Percentiles rank a stretch among this genome's conserved stretches.
These are phyloP conservation scores for Raddia guianensis DNA, from an alignment of 176 grass and related monocot species.

Conservation along the genomic window DNA sequence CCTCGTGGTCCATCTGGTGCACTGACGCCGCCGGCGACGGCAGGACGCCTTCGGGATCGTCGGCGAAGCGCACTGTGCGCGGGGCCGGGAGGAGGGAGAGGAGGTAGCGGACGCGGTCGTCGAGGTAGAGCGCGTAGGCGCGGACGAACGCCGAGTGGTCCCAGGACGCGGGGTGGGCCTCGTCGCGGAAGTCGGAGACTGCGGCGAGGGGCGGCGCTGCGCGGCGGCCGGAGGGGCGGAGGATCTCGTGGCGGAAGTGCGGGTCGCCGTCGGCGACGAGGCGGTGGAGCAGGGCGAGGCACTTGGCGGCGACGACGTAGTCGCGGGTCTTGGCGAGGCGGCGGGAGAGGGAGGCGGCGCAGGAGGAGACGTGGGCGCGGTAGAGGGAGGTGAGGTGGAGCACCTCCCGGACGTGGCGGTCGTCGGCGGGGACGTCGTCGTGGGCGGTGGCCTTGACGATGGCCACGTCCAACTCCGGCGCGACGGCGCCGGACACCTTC, in stretches of 20 bases:
- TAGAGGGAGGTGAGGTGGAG: slow-evolving; percentile 51
- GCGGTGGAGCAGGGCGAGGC: slow-evolving; percentile 67
- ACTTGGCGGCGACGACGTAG: slow-evolving; percentile 82
- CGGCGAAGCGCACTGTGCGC: slow-evolving; percentile 35
- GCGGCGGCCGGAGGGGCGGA: slow-evolving; percentile 40
- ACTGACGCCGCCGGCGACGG: neutral
- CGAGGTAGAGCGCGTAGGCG: slow-evolving; percentile 69
- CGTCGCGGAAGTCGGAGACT: slow-evolving; percentile 76
- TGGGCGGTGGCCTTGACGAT: slow-evolving; percentile 78
- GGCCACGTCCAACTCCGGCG: slow-evolving; percentile 76
- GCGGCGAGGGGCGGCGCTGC: slow-evolving; percentile 53
- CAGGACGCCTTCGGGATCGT: neutral
- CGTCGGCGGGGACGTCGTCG: slow-evolving; percentile 61
- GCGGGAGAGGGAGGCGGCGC: slow-evolving; percentile 52
- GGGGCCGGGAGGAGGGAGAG: slow-evolving; percentile 38
- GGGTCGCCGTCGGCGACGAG: slow-evolving; percentile 55
- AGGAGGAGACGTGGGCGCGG: slow-evolving; percentile 34
- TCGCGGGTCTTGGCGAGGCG: slow-evolving; percentile 70
- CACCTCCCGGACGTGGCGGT: slow-evolving; percentile 52
- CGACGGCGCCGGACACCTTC: slow-evolving; percentile 52
- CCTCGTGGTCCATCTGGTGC: slow-evolving; percentile 59
- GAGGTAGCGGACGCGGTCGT: slow-evolving; percentile 65
- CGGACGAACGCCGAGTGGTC: slow-evolving; percentile 82
- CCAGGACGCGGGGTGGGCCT: slow-evolving; percentile 81
- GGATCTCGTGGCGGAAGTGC: slow-evolving; percentile 58